phyloP scores from a whole-genome alignment of 345 rosid genomes.

The Dipteronia sinensis region DNA sequence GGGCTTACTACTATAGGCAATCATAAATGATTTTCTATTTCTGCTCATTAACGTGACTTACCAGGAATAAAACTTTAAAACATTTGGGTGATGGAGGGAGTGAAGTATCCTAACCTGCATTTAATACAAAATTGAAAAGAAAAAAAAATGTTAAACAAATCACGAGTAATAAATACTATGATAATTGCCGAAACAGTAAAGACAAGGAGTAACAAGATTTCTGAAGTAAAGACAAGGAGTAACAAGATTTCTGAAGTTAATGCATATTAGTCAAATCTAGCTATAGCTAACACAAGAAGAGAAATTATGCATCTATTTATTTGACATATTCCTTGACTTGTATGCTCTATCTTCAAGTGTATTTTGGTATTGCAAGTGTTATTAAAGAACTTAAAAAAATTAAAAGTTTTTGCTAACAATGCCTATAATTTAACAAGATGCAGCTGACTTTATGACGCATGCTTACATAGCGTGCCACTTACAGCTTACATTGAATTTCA shows the following conservation, averaged over 20 bases:
- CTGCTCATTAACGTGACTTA: slow-evolving; percentile 28
- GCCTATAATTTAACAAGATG: too few species aligned
- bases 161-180: not conserved
- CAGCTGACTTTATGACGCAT: too few species aligned
- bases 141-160: not conserved
- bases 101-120: slow-evolving; percentile 93
- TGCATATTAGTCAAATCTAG: not conserved
- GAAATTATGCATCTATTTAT: not conserved
- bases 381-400: not conserved
- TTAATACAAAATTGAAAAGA: not conserved
- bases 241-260: not conserved
- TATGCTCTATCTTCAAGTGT: not conserved
- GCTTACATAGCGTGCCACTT: too few species aligned
- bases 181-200: not conserved
- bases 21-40: not conserved
- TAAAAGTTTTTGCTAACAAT: not conserved
- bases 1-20: slow-evolving; percentile 1
- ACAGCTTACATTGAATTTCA: not conserved
- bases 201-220: not conserved
- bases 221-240: not conserved
- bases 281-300: not conserved
- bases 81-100: slow-evolving; percentile 75
- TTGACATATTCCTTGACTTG: not conserved
- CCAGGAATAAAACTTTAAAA: slow-evolving; percentile 88
- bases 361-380: not conserved